phyloP scores from a whole-genome alignment of 1,284 basidiomycete species.

The Cryptococcus neoformans region DNA sequence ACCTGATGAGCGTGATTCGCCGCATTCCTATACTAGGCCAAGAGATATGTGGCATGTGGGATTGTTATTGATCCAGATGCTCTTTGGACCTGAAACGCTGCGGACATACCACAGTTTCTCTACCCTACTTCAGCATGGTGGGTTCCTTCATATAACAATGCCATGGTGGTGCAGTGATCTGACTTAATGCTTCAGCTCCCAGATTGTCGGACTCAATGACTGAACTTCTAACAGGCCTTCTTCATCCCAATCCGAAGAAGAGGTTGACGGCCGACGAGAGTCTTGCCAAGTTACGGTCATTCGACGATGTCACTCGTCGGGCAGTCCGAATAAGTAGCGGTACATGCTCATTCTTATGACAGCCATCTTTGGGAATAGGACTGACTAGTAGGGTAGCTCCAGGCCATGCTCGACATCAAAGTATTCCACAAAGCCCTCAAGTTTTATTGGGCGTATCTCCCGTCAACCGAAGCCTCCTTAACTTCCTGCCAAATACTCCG shows the following conservation, averaged over 20 bases:
- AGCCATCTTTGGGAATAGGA: background rate
- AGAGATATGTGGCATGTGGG: constrained; percentile 49
- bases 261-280: constrained; percentile 45
- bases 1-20: constrained; percentile 46
- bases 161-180: too few relatives aligned
- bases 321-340: constrained; percentile 7
- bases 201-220: constrained; percentile 28
- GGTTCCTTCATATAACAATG: constrained; percentile 1
- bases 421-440: constrained; percentile 11
- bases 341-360: background rate
- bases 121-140: constrained; percentile 39
- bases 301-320: constrained; percentile 25
- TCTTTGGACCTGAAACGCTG: constrained; percentile 39
- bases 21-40: constrained; percentile 40
- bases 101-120: constrained; percentile 34
- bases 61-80: constrained; percentile 41
- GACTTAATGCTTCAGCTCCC: constrained; percentile 12
- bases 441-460: constrained; percentile 30
- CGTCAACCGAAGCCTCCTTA: constrained; percentile 16
- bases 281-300: constrained; percentile 23
- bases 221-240: constrained; percentile 35
- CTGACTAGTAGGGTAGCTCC: background rate
- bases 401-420: constrained; percentile 5
- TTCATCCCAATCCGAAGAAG: constrained; percentile 39
- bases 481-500: constrained; percentile 24